Evolutionary conservation across 345 rosid species (phyloP), one percentile per base, ranked within the genome.

Genomic region (Sisymbrium altissimum): DNA sequence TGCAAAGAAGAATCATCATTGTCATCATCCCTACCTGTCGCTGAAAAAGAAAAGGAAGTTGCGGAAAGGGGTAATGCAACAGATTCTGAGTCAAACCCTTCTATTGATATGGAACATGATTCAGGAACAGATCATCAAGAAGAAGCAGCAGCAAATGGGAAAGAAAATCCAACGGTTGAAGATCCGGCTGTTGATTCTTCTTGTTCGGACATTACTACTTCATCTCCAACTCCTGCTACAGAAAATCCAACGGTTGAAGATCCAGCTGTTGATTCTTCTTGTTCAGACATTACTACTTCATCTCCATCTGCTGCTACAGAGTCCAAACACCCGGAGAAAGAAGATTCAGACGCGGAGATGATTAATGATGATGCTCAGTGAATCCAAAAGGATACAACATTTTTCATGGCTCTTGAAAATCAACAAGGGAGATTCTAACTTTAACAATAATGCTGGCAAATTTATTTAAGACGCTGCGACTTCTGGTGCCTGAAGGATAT

Each of bases 381-480:
- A 68, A 49, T 19, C 35, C 27, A 38, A 39, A 66, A 58, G 29
- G 46, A 21, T 32, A 36, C 43, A 38, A 68, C 63, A 50, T 75
- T 75, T 53, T 68, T 68, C 43, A 59, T 68, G 74, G 74, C 79
- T 75, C 70, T 41, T 36, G 52, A 57, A 45, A 38, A 46, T 36
- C 25, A 7, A 49, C 36, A 62, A 62, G 43, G 58, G 79, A 43
- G 79, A 70, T 68, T 21, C 79, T 75, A 75, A 75, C 70, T 15
- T 27, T 75, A 17, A 75, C 79, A 52, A 61, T 60, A 75, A 60
- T 29, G 44, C 3, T 64, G 65, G 19, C 19, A 29, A 63, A 1
- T 53, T 72, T 72, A 57, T 40, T 60, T 36, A 48, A 60, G 75
- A 71, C 59, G 7, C 49, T 71, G 68, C 17, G 33, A n/a, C 64